Base-by-base conservation (phyloP, 2,329 filamentous ascomycete species). In the Microdochium trichocladiopsis region DNA sequence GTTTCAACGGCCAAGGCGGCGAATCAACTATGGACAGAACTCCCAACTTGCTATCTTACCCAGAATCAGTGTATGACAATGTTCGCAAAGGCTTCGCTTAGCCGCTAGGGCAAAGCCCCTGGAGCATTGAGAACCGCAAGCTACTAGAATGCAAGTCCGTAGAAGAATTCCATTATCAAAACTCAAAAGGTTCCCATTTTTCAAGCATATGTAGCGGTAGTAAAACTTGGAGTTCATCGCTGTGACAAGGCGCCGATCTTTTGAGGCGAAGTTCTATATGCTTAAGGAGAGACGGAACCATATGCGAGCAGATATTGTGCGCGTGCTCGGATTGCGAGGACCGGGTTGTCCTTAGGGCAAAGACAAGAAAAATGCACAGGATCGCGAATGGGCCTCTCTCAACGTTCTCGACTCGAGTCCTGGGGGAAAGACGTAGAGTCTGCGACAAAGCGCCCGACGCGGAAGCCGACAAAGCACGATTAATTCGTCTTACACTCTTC, bases 31-130 rank as follows among this genome's bases (percentile, higher is more conserved):
- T 81, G 5, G 76, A 81, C 49, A 64, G 65, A 18, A 70, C 63
- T 4, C 60, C 72, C 55, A 84, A 84, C 60, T 63, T 70, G 53
- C 65, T 84, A 47, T 66, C 59, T 55, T 84, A 79, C 59, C 78
- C 79, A 2, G 66, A 67, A 53, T 62, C 59, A 43, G 53, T 55
- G 51, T 65, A 65, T 57, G 56, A 57, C 51, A 65, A 65, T 52
- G 63, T 65, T 55, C 41, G 41, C n/a, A 12, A 3, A 4, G 41
- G 41, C n/a, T 45, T 45, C 28, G 8, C 14, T 8, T 33, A 33
- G 28, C 28, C 28, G 14, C 28, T 33, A 33, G 28, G 14, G 28
- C 28, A 33, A 33, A 33, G 28, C 28, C 28, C 8, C 8, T 33
- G 28, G 28, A 33, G 28, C 28, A 33, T 33, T 33, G 8, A 33